Conservation (phyloP, 1,284 basidiomycete species). For the Schizophyllum commune region DNA sequence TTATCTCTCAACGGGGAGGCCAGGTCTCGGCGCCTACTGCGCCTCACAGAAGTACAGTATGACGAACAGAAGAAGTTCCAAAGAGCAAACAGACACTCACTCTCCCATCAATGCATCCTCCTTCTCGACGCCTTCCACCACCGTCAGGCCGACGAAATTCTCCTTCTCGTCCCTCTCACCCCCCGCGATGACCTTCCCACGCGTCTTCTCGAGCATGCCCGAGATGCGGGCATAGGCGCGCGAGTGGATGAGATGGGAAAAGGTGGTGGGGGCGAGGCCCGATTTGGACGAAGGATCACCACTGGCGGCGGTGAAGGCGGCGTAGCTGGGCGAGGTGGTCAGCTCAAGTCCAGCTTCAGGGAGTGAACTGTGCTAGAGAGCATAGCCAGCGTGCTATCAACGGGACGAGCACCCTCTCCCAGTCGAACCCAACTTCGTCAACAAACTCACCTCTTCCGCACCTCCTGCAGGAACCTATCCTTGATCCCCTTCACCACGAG, state of each 20-base stretch:
- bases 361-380: too few relatives aligned
- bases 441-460: constrained; percentile 52
- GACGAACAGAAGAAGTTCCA: not conserved
- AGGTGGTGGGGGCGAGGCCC: constrained; percentile 12
- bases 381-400: too few relatives aligned
- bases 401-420: not conserved
- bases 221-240: constrained; percentile 58
- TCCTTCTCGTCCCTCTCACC: constrained; percentile 55
- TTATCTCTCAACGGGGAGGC: too few relatives aligned
- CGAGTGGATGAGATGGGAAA: constrained; percentile 36
- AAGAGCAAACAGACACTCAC: constrained; percentile 27
- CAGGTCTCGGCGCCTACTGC: too few relatives aligned
- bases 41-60: too few relatives aligned
- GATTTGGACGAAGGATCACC: constrained; percentile 24
- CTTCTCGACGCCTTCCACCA: constrained; percentile 52
- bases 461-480: constrained; percentile 52
- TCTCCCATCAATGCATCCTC: constrained; percentile 75
- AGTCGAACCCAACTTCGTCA: too few relatives aligned
- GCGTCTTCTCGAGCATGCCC: constrained; percentile 54
- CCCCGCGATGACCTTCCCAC: constrained; percentile 67
- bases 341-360: too few relatives aligned
- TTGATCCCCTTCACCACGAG: constrained; percentile 61
- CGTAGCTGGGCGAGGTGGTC: constrained; percentile 30
- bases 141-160: constrained; percentile 61
- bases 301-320: constrained; percentile 33